Percentiles rank a stretch among this genome's conserved stretches.
Evolutionary conservation across 192 early-diverging fungal species (phyloP).

Genomic region (Umbelopsis sp.): DNA sequence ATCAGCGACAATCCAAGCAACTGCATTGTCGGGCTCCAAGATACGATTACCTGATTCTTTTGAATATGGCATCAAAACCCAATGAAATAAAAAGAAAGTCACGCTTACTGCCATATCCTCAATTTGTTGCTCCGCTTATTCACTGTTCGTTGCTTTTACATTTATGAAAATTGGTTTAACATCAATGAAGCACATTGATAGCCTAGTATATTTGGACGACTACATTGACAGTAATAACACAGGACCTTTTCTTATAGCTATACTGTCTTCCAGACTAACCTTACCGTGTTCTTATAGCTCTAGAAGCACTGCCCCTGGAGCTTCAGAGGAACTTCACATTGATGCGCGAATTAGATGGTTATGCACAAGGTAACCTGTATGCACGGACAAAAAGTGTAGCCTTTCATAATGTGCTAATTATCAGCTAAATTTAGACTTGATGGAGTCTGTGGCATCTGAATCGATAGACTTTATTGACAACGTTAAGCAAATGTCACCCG

Average conservation of each 20-base stretch:
- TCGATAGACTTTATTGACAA: constrained; percentile 76
- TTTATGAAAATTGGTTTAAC: constrained; percentile 28
- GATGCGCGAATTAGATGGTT: constrained; percentile 91
- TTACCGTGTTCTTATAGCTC: constrained; percentile 42
- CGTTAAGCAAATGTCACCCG: constrained; percentile 52
- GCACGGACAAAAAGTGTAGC: not conserved
- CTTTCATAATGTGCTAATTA: not conserved
- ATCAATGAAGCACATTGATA: constrained; percentile 44
- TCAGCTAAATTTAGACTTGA: constrained; percentile 55
- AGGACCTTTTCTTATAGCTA: not conserved
- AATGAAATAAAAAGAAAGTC: not conserved
- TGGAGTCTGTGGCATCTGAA: constrained; percentile 65
- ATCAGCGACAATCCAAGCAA: not conserved
- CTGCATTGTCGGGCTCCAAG: not conserved
- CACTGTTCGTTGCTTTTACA: not conserved
- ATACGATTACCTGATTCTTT: not conserved
- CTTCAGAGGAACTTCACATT: constrained; percentile 87
- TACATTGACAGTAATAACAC: constrained; percentile 81
- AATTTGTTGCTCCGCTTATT: not conserved
- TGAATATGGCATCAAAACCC: too few species aligned
- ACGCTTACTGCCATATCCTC: not conserved
- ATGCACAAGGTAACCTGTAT: constrained; percentile 59
- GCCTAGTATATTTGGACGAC: constrained; percentile 78
- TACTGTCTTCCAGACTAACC: not conserved
- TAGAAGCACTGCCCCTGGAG: constrained; percentile 78